phyloP scores from a whole-genome alignment of 2,329 filamentous ascomycete genomes.

The Aspergillus quadrilineatus region DNA sequence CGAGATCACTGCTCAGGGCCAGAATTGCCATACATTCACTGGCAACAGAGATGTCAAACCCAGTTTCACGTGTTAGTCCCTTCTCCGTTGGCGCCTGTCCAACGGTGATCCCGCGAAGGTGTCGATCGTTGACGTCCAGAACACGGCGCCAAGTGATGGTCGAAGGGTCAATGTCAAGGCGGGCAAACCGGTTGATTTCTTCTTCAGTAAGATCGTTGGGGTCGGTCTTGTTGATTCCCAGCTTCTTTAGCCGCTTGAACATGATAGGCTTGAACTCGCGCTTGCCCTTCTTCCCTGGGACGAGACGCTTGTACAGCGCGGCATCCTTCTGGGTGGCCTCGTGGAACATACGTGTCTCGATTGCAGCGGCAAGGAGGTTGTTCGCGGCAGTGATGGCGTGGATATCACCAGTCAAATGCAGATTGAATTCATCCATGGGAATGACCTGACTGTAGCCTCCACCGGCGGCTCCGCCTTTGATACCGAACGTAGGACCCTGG shows the following conservation, averaged over 20 bases:
- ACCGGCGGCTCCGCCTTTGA: conserved; percentile 96
- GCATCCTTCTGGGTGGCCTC: conserved; percentile 93
- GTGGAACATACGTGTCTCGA: conserved; percentile 98
- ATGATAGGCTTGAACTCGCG: conserved; percentile 84
- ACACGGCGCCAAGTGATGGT: conserved; percentile 98
- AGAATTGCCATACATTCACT: conserved; percentile 99
- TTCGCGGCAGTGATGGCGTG: conserved; percentile 96
- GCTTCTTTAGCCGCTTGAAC: conserved; percentile 90
- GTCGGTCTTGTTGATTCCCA: conserved; percentile 93
- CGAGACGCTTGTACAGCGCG: conserved; percentile 80
- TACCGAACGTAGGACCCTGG: conserved; percentile 96
- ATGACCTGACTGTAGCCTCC: conserved; percentile 99
- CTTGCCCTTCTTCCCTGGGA: conserved; percentile 86
- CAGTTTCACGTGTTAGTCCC: conserved; percentile 81
- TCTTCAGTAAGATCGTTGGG: conserved; percentile 87
- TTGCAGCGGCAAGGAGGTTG: conserved; percentile 92
- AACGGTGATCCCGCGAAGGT: conserved; percentile 84
- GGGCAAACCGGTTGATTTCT: conserved; percentile 83
- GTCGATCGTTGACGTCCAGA: conserved; percentile 93
- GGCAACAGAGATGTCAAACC: conserved; percentile 96
- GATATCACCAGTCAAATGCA: conserved; percentile 96
- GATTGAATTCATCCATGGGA: conserved; percentile 99
- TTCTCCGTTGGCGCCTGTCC: conserved; percentile 89
- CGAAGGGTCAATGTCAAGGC: conserved; percentile 91
- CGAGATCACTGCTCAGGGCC: conserved; percentile 81